Base-by-base conservation (phyloP, 2,329 filamentous ascomycete species). In the Colletotrichum acutatum region DNA sequence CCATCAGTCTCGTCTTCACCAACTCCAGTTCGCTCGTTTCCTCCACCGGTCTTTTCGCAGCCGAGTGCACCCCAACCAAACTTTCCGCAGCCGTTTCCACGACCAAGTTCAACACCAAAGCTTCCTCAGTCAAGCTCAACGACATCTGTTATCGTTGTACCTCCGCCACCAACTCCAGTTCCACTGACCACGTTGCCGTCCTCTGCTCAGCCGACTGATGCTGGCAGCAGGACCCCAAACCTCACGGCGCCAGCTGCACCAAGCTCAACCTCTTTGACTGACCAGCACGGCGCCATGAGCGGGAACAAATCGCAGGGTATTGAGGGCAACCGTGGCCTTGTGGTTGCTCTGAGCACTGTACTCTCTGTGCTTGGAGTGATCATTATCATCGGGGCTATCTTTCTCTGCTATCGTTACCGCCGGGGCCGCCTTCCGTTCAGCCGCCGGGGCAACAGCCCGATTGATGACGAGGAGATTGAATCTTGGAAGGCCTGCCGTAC, bases 391-490 rank as follows among this genome's bases (percentile, higher is more conserved):
- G 77, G 78, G 5, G 76, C 78, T 22, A 74, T 84, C 3, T 78
- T 86, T 58, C 76, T 84, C 46, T 86, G 82, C 72, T 80, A 83
- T 63, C 80, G 83, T 19, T 82, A 80, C 53, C 84, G 83, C 54
- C 56, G 62, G 16, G 77, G 77, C 59, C 83, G 79, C 58, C 77
- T 80, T 30, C 83, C 82, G 4, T 83, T 90, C 68, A 84, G 89
- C 75, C 84, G 85, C 63, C 66, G 70, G 22, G 89, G 88, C 60
- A 88, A 89, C 57, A 89, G 89, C 0, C 90, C 90, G 14, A 91
- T 92, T 72, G 86, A 88, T 74, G 90, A 92, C 76, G 90, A 91
- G 72, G 90, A 92, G 78, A 92, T 92, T 71, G 89, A 89, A 76
- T 90, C 89, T 4, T 92, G 90, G 90, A 90, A 89, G 77, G 81